Conservation (phyloP, 345 rosid genomes). For the Pistacia vera region DNA sequence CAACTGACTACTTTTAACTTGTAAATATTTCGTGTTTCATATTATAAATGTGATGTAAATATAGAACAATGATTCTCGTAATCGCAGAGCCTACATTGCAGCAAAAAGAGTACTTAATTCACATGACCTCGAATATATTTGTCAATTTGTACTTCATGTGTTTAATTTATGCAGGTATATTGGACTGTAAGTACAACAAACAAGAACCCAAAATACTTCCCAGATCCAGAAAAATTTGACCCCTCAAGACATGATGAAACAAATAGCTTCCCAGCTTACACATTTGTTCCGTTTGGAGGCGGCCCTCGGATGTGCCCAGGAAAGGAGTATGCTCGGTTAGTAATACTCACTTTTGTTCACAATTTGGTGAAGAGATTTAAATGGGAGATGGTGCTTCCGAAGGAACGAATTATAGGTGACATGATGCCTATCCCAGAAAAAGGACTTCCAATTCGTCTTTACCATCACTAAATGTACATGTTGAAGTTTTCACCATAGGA, state of each 20-base stretch:
- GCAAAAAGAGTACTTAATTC: no score
- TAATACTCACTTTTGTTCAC: slow-evolving; percentile 41
- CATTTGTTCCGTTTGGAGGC: slow-evolving; percentile 51
- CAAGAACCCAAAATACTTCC: slow-evolving; percentile 41
- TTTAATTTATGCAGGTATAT: slow-evolving; percentile 28
- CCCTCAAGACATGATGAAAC: slow-evolving; percentile 35
- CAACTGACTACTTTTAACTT: no score
- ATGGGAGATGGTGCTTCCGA: slow-evolving; percentile 33
- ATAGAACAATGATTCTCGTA: no score
- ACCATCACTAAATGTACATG: background rate
- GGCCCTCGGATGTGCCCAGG: slow-evolving; percentile 50
- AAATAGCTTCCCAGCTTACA: slow-evolving; percentile 31
- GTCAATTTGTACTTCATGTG: no score
- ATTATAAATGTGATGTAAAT: no score
- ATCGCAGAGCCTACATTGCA: no score
- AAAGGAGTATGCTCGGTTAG: slow-evolving; percentile 46
- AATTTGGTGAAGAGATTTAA: slow-evolving; percentile 37
- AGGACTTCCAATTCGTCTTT: background rate
- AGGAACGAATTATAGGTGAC: background rate
- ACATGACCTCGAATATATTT: no score
- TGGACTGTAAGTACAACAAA: slow-evolving; percentile 52
- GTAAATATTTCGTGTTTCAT: no score
- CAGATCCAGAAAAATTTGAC: slow-evolving; percentile 37
- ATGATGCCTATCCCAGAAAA: background rate
- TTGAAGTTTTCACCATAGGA: no score